A percentile compares a stretch with the other conserved stretches of the same genome.
These are phyloP conservation scores for Coriaria nepalensis DNA, from an alignment of 306 rosid genomes.

Conservation along the genomic window DNA sequence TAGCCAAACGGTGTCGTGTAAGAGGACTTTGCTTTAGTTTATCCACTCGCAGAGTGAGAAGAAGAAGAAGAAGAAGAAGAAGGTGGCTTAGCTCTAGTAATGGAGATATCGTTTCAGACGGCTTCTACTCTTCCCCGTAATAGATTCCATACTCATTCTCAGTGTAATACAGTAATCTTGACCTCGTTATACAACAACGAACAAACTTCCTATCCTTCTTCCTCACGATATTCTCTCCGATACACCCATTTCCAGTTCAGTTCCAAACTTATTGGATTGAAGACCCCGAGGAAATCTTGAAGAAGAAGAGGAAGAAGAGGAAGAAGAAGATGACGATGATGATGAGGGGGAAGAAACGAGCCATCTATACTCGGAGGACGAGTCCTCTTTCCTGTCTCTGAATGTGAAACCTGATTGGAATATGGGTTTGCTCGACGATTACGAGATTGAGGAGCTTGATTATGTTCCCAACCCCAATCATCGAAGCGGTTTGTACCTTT, in stretches of 20 bases:
- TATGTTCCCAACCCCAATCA: constrained; percentile 36
- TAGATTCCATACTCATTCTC: constrained; percentile 10
- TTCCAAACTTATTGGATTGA: constrained; percentile 12
- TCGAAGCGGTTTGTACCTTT: constrained; percentile 48
- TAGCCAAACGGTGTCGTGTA: no score
- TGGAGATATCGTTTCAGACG: constrained; percentile 40
- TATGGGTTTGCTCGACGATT: constrained; percentile 55
- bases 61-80: no score
- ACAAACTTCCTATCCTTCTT: constrained; percentile 14
- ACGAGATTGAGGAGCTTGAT: constrained; percentile 67
- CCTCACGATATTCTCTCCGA: constrained; percentile 7
- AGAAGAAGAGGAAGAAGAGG: constrained; percentile 1
- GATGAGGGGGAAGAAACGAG: constrained; percentile 22
- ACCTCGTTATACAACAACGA: neutral
- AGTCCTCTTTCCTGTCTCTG: constrained; percentile 57
- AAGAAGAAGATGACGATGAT: neutral
- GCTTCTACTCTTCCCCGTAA: constrained; percentile 21
- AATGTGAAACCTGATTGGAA: constrained; percentile 74
- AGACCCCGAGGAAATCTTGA: constrained; percentile 12
- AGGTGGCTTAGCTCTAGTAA: constrained; percentile 23
- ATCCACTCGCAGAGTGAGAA: no score
- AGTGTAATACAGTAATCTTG: constrained; percentile 1
- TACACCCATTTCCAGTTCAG: constrained; percentile 14
- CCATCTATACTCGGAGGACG: constrained; percentile 43
- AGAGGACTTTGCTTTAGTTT: no score